A percentile compares a stretch with the other conserved stretches of the same genome.
Evolutionary conservation across 176 grass and related monocot genomes (phyloP).

Genomic region (Poa annua): DNA sequence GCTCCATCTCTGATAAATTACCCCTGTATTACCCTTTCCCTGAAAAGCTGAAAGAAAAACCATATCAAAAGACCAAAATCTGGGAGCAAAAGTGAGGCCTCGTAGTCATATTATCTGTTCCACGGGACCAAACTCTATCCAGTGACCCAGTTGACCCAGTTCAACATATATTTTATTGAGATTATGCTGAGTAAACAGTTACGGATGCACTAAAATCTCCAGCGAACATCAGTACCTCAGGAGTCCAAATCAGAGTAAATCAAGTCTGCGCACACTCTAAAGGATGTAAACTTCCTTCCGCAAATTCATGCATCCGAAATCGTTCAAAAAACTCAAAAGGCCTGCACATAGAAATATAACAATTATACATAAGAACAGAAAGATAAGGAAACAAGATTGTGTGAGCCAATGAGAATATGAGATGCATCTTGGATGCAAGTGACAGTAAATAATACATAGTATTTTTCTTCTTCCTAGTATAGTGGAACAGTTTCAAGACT

Average conservation of each 20-base stretch:
- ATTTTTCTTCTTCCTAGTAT: neutral
- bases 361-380: constrained; percentile 31
- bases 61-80: neutral
- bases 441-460: neutral
- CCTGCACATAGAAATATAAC: constrained; percentile 44
- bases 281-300: constrained; percentile 73
- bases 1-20: constrained; percentile 24
- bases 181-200: neutral
- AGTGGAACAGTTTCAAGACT: constrained; percentile 13
- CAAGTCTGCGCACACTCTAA: constrained; percentile 92
- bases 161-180: constrained; percentile 28
- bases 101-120: neutral
- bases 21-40: neutral
- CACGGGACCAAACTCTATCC: neutral
- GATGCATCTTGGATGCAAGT: constrained; percentile 16
- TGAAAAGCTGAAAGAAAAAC: neutral
- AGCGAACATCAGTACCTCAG: constrained; percentile 40
- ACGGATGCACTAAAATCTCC: neutral
- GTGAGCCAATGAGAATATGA: neutral
- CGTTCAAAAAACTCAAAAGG: constrained; percentile 77
- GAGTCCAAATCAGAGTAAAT: constrained; percentile 31
- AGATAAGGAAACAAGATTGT: neutral
- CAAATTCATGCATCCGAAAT: constrained; percentile 82
- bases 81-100: constrained; percentile 13
- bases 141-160: neutral